These are phyloP conservation scores for Penicillium sp. DNA, from an alignment of 2,329 filamentous ascomycete species.

Conservation along the genomic window DNA sequence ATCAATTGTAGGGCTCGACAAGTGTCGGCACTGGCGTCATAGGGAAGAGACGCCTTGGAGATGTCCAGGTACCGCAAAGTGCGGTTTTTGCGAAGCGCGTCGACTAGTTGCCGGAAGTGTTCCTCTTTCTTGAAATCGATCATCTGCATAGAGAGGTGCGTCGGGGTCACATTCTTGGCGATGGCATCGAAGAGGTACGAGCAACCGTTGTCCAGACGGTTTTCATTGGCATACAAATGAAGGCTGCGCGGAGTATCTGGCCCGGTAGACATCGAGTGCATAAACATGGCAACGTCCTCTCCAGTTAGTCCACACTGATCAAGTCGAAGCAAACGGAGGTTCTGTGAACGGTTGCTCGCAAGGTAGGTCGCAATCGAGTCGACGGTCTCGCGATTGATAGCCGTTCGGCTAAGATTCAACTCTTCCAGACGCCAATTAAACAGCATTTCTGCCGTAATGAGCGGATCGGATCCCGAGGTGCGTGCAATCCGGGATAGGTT, in stretches of 20 bases:
- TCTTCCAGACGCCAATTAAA: slow-evolving; percentile 63
- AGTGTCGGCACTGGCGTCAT: slow-evolving; percentile 62
- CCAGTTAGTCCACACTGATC: slow-evolving; percentile 63
- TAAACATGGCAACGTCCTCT: slow-evolving; percentile 57
- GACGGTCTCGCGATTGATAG: slow-evolving; percentile 57
- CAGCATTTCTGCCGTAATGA: slow-evolving; percentile 61
- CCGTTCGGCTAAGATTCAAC: slow-evolving; percentile 58
- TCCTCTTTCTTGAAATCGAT: slow-evolving; percentile 63
- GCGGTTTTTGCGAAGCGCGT: slow-evolving; percentile 57
- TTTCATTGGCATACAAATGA: slow-evolving; percentile 62
- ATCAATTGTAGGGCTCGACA: slow-evolving; percentile 58
- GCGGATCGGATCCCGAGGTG: slow-evolving; percentile 56
- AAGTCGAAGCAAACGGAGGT: slow-evolving; percentile 56
- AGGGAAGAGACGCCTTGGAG: slow-evolving; percentile 63
- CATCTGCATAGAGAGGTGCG: slow-evolving; percentile 60
- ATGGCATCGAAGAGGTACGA: slow-evolving; percentile 42
- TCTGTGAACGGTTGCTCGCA: slow-evolving; percentile 54
- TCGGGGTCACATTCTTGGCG: slow-evolving; percentile 52
- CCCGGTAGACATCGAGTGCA: slow-evolving; percentile 56
- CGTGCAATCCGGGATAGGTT: slow-evolving; percentile 61
- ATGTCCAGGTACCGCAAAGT: slow-evolving; percentile 62
- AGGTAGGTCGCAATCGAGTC: slow-evolving; percentile 62
- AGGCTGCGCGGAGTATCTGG: slow-evolving; percentile 51
- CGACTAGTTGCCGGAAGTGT: slow-evolving; percentile 58
- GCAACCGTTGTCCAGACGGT: slow-evolving; percentile 44